These are phyloP conservation scores for Salicornia ramosissima DNA, from an alignment of 148 eudicot species.

Conservation along the genomic window DNA sequence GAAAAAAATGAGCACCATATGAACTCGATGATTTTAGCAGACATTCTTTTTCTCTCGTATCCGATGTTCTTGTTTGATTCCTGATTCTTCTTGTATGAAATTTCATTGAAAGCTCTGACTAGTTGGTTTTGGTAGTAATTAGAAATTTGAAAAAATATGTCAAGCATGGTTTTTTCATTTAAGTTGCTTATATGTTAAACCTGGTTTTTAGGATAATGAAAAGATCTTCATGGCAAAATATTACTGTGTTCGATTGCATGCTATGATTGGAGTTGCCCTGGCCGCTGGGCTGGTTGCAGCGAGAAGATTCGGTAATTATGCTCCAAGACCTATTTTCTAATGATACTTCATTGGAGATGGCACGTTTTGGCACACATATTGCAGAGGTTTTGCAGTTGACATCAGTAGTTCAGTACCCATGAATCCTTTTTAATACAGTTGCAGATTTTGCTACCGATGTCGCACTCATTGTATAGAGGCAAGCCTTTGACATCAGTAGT, in stretches of 20 bases:
- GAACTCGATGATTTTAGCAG: neutral
- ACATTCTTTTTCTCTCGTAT: neutral
- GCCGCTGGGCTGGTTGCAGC: slow-evolving; percentile 67
- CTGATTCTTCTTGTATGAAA: neutral
- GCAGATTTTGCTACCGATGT: neutral
- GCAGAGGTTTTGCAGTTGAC: neutral
- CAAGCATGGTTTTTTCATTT: neutral
- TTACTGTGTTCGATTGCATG: slow-evolving; percentile 66
- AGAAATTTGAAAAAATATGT: neutral
- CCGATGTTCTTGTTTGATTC: no score
- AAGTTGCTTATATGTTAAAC: slow-evolving; percentile 4
- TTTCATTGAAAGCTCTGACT: neutral
- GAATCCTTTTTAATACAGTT: neutral
- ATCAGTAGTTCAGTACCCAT: neutral
- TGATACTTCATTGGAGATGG: slow-evolving; percentile 7
- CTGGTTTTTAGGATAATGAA: slow-evolving; percentile 43
- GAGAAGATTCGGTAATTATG: slow-evolving; percentile 29
- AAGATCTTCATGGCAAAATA: slow-evolving; percentile 80
- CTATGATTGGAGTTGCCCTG: slow-evolving; percentile 49
- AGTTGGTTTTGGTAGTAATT: neutral
- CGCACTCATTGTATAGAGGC: neutral
- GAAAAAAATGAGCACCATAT: neutral
- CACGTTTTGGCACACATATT: neutral
- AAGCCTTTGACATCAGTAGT: neutral
- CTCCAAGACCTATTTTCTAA: slow-evolving; percentile 17